A percentile compares a stretch with the other conserved stretches of the same genome.
phyloP scores from a whole-genome alignment of 768 basidiomycete species.

The Boletus sp. region DNA sequence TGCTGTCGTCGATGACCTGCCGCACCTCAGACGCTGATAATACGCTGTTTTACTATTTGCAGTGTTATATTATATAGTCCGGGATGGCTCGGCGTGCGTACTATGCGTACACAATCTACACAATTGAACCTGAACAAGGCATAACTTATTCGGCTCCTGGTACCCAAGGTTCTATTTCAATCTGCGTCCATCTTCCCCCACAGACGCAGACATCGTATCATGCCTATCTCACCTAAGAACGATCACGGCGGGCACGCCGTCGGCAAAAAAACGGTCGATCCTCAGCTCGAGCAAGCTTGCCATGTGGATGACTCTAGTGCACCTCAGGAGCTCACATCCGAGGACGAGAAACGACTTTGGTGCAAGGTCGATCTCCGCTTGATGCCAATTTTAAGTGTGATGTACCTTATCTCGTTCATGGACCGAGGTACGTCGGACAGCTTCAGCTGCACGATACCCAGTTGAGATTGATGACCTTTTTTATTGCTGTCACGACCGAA shows the following conservation, averaged over 20 bases:
- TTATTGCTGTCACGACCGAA: neutral
- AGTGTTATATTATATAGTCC: too few relatives aligned
- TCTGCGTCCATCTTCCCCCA: too few relatives aligned
- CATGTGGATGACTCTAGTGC: neutral
- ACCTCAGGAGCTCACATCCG: constrained; percentile 17
- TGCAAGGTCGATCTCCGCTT: constrained; percentile 57
- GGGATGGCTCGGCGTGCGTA: too few relatives aligned
- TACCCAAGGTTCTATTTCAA: neutral
- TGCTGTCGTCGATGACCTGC: too few relatives aligned
- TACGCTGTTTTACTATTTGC: too few relatives aligned
- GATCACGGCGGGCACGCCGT: neutral
- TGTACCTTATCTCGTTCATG: constrained; percentile 64
- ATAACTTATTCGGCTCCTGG: neutral
- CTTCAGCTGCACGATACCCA: neutral
- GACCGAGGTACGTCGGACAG: constrained; percentile 49
- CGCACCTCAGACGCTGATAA: too few relatives aligned
- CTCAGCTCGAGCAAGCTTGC: neutral
- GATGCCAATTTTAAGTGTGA: constrained; percentile 55
- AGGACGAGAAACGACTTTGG: constrained; percentile 54
- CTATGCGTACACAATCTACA: too few relatives aligned
- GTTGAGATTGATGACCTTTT: neutral
- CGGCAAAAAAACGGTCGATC: neutral
- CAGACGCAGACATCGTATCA: neutral
- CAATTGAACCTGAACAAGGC: too few relatives aligned
- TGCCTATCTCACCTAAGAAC: neutral